phyloP scores from a whole-genome alignment of 345 rosid species.

The Carallia pectinifolia region DNA sequence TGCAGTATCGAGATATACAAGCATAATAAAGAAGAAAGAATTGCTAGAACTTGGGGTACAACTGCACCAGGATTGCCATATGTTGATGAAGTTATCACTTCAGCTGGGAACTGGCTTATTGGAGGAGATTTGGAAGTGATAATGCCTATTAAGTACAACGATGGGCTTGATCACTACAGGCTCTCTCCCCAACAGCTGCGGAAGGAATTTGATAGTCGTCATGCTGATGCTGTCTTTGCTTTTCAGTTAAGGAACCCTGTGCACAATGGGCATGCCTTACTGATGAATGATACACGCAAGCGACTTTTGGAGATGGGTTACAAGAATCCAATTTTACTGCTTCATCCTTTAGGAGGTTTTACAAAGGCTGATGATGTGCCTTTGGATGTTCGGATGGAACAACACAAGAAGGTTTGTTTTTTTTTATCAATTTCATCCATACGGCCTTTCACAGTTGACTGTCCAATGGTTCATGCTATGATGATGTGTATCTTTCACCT shows the following conservation, averaged over 20 bases:
- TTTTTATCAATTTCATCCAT: not conserved
- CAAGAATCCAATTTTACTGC: slow-evolving; percentile 83
- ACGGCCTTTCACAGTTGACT: not conserved
- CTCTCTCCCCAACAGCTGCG: slow-evolving; percentile 85
- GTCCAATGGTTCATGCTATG: not conserved
- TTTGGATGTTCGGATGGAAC: slow-evolving; percentile 91
- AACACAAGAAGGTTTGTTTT: slow-evolving; percentile 75
- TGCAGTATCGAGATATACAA: slow-evolving; percentile 83
- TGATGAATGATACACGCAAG: slow-evolving; percentile 88
- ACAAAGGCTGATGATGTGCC: slow-evolving; percentile 96
- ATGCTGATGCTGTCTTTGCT: slow-evolving; percentile 96
- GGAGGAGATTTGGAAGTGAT: slow-evolving; percentile 91
- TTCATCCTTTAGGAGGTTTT: slow-evolving; percentile 96
- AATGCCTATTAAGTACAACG: slow-evolving; percentile 73
- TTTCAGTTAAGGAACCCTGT: slow-evolving; percentile 95
- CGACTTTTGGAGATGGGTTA: slow-evolving; percentile 86
- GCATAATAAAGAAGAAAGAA: slow-evolving; percentile 92
- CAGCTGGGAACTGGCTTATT: slow-evolving; percentile 90
- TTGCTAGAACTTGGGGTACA: slow-evolving; percentile 95
- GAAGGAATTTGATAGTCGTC: slow-evolving; percentile 71
- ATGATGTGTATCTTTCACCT: too few species aligned
- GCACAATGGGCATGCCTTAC: slow-evolving; percentile 88
- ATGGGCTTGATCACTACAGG: slow-evolving; percentile 95
- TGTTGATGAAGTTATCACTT: slow-evolving; percentile 67
- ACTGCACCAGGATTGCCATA: slow-evolving; percentile 88